A percentile compares a stretch with the other conserved stretches of the same genome.
Evolutionary conservation across 345 rosid genomes (phyloP).

Genomic region (Streptanthus diversifolius): DNA sequence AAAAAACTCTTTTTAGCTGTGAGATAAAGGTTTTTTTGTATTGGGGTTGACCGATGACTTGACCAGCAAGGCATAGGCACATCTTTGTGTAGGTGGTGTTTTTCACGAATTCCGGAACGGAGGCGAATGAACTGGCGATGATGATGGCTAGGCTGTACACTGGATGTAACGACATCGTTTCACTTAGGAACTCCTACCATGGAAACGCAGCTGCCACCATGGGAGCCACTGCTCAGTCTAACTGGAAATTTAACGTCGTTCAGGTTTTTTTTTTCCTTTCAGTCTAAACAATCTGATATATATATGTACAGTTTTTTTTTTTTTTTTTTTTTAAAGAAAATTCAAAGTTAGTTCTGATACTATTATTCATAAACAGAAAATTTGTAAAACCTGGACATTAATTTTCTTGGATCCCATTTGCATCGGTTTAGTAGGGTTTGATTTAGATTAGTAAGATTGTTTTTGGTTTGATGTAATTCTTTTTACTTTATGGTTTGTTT

Average conservation of each 20-base stretch:
- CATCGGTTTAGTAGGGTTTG: background rate
- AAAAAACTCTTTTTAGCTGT: background rate
- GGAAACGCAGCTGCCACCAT: slow-evolving; percentile 86
- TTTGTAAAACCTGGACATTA: background rate
- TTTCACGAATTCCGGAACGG: slow-evolving; percentile 93
- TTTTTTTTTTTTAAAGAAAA: no score
- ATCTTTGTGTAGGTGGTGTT: slow-evolving; percentile 58
- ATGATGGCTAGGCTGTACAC: slow-evolving; percentile 91
- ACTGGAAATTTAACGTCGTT: slow-evolving; percentile 74
- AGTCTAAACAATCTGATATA: background rate
- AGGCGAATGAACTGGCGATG: slow-evolving; percentile 90
- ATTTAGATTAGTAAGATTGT: background rate
- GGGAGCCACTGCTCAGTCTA: slow-evolving; percentile 81
- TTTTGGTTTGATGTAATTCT: background rate
- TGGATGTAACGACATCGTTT: slow-evolving; percentile 72
- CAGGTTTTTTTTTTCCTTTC: slow-evolving; percentile 47
- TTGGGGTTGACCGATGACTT: background rate
- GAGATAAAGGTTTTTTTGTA: background rate
- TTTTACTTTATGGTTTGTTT: background rate
- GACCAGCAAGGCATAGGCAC: background rate
- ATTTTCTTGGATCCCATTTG: background rate
- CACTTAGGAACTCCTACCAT: slow-evolving; percentile 82
- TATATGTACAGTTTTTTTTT: no score
- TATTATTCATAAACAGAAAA: background rate
- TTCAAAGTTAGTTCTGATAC: no score